Evolutionary conservation across 345 rosid genomes (phyloP).

Genomic region (Orychophragmus violaceus): DNA sequence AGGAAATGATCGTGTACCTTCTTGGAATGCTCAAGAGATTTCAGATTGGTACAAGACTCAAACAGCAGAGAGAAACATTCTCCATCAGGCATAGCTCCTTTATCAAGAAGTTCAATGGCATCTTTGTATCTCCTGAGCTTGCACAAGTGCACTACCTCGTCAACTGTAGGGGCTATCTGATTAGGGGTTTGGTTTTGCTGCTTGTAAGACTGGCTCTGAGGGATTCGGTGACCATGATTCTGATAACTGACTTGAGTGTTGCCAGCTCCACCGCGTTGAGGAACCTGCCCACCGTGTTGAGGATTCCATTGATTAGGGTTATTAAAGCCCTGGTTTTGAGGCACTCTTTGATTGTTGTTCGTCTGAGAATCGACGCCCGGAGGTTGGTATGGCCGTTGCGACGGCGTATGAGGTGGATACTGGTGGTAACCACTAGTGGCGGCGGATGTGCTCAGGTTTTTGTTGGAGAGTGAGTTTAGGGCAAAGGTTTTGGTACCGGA

Average conservation of each 20-base stretch:
- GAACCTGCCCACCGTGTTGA: background rate
- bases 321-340: constrained; percentile 6
- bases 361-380: constrained; percentile 27
- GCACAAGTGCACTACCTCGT: constrained; percentile 41
- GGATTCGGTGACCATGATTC: constrained; percentile 16
- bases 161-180: constrained; percentile 29
- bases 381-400: constrained; percentile 17
- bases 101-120: constrained; percentile 53
- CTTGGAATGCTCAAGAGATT: too few species aligned
- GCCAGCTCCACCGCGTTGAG: constrained; percentile 10
- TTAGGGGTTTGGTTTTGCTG: constrained; percentile 35
- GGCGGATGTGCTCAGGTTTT: constrained; percentile 39
- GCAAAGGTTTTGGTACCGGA: background rate
- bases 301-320: constrained; percentile 21
- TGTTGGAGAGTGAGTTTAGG: constrained; percentile 16
- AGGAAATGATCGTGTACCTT: too few species aligned
- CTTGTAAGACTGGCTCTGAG: constrained; percentile 19
- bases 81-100: constrained; percentile 52
- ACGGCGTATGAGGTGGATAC: constrained; percentile 21
- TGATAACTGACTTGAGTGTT: constrained; percentile 23
- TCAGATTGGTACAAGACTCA: too few species aligned
- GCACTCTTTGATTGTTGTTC: constrained; percentile 28
- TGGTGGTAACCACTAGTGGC: constrained; percentile 32
- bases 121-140: constrained; percentile 47
- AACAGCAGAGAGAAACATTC: constrained; percentile 44